These are phyloP conservation scores for Oryza glaberrima DNA, from an alignment of 176 grass and related monocot species.

Conservation along the genomic window DNA sequence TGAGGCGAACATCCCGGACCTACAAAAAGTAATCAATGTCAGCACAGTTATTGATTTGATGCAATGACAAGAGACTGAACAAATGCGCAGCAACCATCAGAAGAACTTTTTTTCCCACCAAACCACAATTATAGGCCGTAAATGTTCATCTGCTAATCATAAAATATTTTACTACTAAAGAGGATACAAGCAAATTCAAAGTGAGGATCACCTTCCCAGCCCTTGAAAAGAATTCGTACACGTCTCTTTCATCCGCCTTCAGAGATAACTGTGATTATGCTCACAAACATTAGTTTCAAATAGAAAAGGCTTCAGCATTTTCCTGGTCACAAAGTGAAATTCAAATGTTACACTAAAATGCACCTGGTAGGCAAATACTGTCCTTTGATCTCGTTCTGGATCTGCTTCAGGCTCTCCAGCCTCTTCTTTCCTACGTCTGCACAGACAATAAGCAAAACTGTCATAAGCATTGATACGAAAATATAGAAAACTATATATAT, in stretches of 20 bases:
- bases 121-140: background rate
- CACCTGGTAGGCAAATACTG: constrained; percentile 98
- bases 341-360: background rate
- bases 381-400: constrained; percentile 99
- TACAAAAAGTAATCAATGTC: constrained; percentile 37
- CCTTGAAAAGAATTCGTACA: constrained; percentile 96
- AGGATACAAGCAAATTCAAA: background rate
- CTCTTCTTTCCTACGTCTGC: constrained; percentile 92
- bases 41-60: background rate
- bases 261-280: constrained; percentile 67
- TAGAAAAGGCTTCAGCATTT: background rate
- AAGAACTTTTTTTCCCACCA: background rate
- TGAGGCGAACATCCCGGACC: constrained; percentile 99
- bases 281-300: constrained; percentile 32
- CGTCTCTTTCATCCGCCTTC: constrained; percentile 97
- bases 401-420: constrained; percentile 75
- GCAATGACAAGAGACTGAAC: background rate
- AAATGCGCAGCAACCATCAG: background rate
- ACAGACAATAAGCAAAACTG: constrained; percentile 17
- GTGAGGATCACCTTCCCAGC: constrained; percentile 75
- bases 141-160: constrained; percentile 6
- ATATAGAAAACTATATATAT: constrained; percentile 23
- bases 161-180: background rate
- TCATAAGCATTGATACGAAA: constrained; percentile 1
- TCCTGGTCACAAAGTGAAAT: constrained; percentile 7